A percentile compares a stretch with the other conserved stretches of the same genome.
phyloP scores from a whole-genome alignment of 108 stramenopile species.

The Seminavis robusta region DNA sequence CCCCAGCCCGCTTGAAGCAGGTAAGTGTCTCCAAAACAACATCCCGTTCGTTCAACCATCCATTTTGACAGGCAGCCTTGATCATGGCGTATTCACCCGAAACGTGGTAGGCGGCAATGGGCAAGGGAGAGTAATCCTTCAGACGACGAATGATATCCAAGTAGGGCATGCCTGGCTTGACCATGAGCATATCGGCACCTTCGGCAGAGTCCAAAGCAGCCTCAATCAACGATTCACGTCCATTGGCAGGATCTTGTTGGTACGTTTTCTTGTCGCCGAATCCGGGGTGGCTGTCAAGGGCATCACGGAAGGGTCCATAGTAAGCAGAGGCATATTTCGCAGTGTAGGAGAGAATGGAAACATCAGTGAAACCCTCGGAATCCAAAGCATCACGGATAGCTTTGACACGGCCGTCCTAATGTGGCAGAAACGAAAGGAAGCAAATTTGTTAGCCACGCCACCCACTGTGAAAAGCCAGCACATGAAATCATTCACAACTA shows the following conservation, averaged over 20 bases:
- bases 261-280: slow-evolving; percentile 99
- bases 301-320: slow-evolving; percentile 99
- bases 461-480: neutral
- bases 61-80: slow-evolving; percentile 95
- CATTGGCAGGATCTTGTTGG: slow-evolving; percentile 98
- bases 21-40: slow-evolving; percentile 94
- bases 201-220: slow-evolving; percentile 95
- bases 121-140: slow-evolving; percentile 81
- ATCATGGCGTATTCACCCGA: slow-evolving; percentile 99
- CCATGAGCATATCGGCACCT: slow-evolving; percentile 99
- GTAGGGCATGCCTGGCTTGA: slow-evolving; percentile 99
- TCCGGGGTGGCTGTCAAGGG: slow-evolving; percentile 93
- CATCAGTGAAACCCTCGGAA: slow-evolving; percentile 97
- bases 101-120: slow-evolving; percentile 98
- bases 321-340: slow-evolving; percentile 98
- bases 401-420: slow-evolving; percentile 93
- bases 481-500: slow-evolving; percentile 2
- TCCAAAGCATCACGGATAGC: slow-evolving; percentile 98
- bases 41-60: slow-evolving; percentile 94
- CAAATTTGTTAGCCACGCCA: neutral
- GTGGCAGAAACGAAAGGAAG: neutral
- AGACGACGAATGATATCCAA: slow-evolving; percentile 96
- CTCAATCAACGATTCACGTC: slow-evolving; percentile 92
- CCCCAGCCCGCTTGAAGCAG: slow-evolving; percentile 98
- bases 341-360: slow-evolving; percentile 97